phyloP scores from a whole-genome alignment of 139 green algal genomes.

The Tetradesmus lagerheimii region DNA sequence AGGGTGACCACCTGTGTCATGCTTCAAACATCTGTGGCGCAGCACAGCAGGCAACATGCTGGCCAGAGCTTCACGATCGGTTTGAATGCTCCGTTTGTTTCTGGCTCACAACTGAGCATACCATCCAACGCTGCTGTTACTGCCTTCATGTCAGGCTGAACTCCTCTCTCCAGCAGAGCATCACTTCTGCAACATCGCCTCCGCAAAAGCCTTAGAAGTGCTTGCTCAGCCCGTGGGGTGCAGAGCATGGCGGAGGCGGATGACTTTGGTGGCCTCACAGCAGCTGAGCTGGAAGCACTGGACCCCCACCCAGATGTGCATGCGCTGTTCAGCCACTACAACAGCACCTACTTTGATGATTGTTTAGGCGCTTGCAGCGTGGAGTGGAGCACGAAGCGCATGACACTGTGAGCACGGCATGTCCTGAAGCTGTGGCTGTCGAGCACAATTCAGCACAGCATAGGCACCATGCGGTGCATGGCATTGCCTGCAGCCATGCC shows the following conservation, averaged over 20 bases:
- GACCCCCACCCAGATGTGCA: conserved; percentile 76
- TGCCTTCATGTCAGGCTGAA: neutral
- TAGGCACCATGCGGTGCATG: neutral
- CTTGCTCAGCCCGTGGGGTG: no score
- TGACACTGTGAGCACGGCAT: conserved; percentile 76
- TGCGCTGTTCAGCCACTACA: conserved; percentile 81
- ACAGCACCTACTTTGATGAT: conserved; percentile 78
- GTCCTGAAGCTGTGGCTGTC: neutral
- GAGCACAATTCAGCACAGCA: neutral
- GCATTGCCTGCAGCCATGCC: neutral
- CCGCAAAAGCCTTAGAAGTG: neutral
- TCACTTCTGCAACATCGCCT: neutral
- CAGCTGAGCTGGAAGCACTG: conserved; percentile 46
- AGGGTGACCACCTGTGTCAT: neutral
- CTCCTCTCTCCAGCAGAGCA: neutral
- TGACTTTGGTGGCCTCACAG: neutral
- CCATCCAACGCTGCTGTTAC: neutral
- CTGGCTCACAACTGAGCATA: neutral
- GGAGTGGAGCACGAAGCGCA: conserved; percentile 81
- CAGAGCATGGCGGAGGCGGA: neutral
- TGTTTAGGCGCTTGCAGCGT: conserved; percentile 74
- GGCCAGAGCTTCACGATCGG: no score
- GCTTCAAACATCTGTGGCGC: neutral
- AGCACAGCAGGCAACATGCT: neutral
- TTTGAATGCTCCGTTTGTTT: no score